Evolutionary conservation across 2,329 filamentous ascomycete species (phyloP), one percentile per base, ranked within the genome.

Genomic region (Alternaria postmessia): DNA sequence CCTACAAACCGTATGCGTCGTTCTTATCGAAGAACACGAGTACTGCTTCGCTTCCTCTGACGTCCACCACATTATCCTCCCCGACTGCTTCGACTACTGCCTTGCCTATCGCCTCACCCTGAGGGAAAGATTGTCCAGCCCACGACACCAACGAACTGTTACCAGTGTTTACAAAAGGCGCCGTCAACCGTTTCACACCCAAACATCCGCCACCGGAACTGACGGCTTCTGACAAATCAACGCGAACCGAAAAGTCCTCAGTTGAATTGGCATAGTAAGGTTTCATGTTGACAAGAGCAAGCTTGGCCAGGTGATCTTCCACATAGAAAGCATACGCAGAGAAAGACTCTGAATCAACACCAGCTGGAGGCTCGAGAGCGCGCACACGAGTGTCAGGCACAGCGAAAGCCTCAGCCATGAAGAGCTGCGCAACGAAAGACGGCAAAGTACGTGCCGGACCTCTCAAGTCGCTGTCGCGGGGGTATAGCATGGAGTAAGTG

Each of bases 401-500:
- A 22, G 57, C 53, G 36, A 62, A 55, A 4, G 51, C 59, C 34
- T 59, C 55, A 16, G 59, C 51, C 49, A 62, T 62, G 34, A 62
- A 59, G 0, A 62, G 51, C 7, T 62, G 59, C 9, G 59, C 54
- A n/a, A 62, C 43, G 20, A 62, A 62, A 2, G 57, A 61, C 24
- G 57, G 57, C 0, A 63, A 48, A 4, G 57, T 61, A 4, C 61
- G 57, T 14, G 61, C 48, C 3, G 57, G 57, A 5, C 61, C 61
- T 22, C 61, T 55, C n/a, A 55, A 22, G 12, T 61, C 57, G 44
- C 53, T 61, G 26, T 63, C 51, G 9, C 57, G 38, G 6, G 61
- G 61, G 28, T 63, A 63, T 5, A 63, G 57, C 53, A 63, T 54
- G 11, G 61, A 63, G 18, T 63, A 63, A 4, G 57, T 63, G 49